Percentiles rank a stretch among this genome's conserved stretches.
Evolutionary conservation across 106 monocot genomes (phyloP).

Genomic region (Ottelia alismoides): DNA sequence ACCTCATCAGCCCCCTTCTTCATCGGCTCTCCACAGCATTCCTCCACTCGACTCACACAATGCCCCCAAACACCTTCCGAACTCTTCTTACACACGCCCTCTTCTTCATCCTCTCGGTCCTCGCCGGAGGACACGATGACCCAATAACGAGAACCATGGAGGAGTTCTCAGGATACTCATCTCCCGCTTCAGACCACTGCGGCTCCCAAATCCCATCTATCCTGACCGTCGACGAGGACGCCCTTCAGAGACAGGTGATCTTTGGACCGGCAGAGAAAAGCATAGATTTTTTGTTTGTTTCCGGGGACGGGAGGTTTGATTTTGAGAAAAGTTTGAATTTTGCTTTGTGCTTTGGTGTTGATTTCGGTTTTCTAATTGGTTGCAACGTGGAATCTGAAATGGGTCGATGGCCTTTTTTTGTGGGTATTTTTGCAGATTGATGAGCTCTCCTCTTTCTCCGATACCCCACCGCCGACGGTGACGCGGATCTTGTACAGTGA

Average conservation of each 20-base stretch:
- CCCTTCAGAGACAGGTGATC: constrained; percentile 36
- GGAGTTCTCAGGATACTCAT: constrained; percentile 41
- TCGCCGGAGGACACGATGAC: constrained; percentile 1
- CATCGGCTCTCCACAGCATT: no score
- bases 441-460: constrained; percentile 38
- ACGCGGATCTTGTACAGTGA: constrained; percentile 46
- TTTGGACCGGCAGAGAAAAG: no score
- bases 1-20: no score
- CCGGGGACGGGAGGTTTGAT: no score
- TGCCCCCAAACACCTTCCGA: no score
- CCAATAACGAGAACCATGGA: constrained; percentile 40
- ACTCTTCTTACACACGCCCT: no score
- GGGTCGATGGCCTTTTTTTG: neutral
- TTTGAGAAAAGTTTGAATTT: no score
- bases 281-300: no score
- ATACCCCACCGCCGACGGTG: constrained; percentile 40
- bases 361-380: no score
- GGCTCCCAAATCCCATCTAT: constrained; percentile 4
- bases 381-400: no score
- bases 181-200: neutral
- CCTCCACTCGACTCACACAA: no score
- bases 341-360: no score
- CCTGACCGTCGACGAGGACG: constrained; percentile 24
- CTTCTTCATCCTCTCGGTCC: neutral
- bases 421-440: constrained; percentile 36